A percentile compares a stretch with the other conserved stretches of the same genome.
phyloP scores from a whole-genome alignment of 106 monocot species.

The Allium sativum region DNA sequence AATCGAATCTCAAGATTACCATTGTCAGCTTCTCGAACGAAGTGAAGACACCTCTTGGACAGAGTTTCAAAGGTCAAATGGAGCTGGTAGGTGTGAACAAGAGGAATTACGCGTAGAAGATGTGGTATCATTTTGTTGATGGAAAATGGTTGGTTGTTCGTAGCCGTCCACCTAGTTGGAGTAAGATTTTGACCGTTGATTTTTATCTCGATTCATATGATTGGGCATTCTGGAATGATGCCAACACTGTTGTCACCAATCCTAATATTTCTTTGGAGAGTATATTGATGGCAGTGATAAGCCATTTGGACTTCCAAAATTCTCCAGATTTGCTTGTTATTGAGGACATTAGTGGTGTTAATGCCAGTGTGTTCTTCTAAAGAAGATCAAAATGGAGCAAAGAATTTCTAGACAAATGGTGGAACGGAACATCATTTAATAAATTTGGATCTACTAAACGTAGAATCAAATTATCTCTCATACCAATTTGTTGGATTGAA shows the following conservation, averaged over 20 bases:
- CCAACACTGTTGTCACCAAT: too few relatives aligned
- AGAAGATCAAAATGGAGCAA: conserved; percentile 66
- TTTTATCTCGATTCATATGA: conserved; percentile 29
- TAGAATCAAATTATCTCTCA: too few relatives aligned
- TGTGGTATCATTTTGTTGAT: conserved; percentile 61
- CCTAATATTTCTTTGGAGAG: too few relatives aligned
- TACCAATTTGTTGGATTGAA: too few relatives aligned
- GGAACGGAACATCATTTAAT: conserved; percentile 70
- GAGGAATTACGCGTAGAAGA: conserved; percentile 29
- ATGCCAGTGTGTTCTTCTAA: conserved; percentile 64
- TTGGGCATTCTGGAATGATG: conserved; percentile 96
- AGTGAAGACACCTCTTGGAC: not conserved
- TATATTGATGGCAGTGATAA: conserved; percentile 7
- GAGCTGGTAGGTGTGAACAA: conserved; percentile 46
- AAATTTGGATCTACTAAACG: conserved; percentile 56
- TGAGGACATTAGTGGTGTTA: conserved; percentile 17
- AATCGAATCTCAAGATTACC: conserved; percentile 23
- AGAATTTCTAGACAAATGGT: conserved; percentile 58
- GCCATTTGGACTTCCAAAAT: conserved; percentile 6
- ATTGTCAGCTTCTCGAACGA: conserved; percentile 64
- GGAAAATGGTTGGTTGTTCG: conserved; percentile 27
- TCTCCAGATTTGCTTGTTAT: conserved; percentile 15
- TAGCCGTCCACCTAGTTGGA: conserved; percentile 36
- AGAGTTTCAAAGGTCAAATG: conserved; percentile 50
- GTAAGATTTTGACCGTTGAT: conserved; percentile 19